Evolutionary conservation across 495 filamentous ascomycete species (phyloP), one percentile per base, ranked within the genome.

Genomic region (Penicillium soppii): DNA sequence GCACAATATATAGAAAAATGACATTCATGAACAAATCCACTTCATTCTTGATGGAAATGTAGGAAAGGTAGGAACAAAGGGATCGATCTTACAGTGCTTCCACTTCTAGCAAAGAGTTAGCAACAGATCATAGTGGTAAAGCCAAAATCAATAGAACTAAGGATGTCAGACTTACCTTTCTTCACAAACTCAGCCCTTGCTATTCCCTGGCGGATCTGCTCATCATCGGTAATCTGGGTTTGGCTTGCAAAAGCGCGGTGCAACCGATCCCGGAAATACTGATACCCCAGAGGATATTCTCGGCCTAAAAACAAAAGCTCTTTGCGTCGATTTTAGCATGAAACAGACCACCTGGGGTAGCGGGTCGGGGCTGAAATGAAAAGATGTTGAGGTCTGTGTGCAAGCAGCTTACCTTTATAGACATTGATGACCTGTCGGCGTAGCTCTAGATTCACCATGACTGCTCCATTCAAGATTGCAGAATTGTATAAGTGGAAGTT

Each of bases 241-340:
- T 95, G 89, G 37, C 80, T 80, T 53, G 82, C 77, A 69, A 98
- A 97, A 3, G 94, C 94, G 38, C 82, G 79, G 70, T 96, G 92
- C 10, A 97, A 74, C 17, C 91, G 81, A 13, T 81, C 78, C 13
- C 85, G 78, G 70, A 95, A 98, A 68, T 90, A 97, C 32, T 78
- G 68, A 63, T 88, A 96, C 15, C 95, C 95, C 23, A 87, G 75
- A 7, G 95, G 94, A 65, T 97, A 97, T 30, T 91, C 85, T 21
- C 84, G 81, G 39, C 94, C 94, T 26, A 97, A 72, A 65, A 87
- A 81, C 4, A 98, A 79, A 17, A 97, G 82, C 54, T 95, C 91
- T 94, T 54, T 20, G 8, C 7, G 27, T 17, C 35, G 20, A 25
- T 15, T 19, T 56, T 25, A 41, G 30, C 7, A 21, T 39, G 10